phyloP scores from a whole-genome alignment of 2,329 filamentous ascomycete genomes.

The Pseudogymnoascus verrucosus region DNA sequence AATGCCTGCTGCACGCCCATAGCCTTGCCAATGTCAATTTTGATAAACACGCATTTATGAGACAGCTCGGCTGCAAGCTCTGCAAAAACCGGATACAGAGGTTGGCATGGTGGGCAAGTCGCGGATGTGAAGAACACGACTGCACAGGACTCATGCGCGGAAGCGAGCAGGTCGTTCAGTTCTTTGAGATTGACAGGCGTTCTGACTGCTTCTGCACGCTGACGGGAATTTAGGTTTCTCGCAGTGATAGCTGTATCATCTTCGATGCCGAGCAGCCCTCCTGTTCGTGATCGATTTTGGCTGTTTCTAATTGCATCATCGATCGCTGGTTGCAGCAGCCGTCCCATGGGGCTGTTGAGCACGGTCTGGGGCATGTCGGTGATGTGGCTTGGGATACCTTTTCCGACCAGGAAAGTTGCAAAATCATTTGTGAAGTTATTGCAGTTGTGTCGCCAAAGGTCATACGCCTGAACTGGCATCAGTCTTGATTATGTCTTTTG shows the following conservation, averaged over 20 bases:
- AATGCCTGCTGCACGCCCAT: conserved; percentile 58
- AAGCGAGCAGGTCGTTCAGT: conserved; percentile 51
- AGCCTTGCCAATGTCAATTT: conserved; percentile 68
- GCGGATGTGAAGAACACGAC: conserved; percentile 89
- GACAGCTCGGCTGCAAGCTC: conserved; percentile 67
- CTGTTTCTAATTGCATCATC: conserved; percentile 55
- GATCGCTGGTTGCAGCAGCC: conserved; percentile 75
- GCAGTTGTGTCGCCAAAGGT: conserved; percentile 86
- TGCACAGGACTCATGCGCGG: conserved; percentile 59
- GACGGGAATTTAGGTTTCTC: conserved; percentile 13
- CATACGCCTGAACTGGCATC: conserved; percentile 57
- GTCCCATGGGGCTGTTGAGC: conserved; percentile 76
- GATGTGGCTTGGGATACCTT: conserved; percentile 82
- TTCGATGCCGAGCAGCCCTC: conserved; percentile 25
- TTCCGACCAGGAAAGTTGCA: conserved; percentile 78
- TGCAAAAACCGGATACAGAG: conserved; percentile 74
- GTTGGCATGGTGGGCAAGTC: conserved; percentile 77
- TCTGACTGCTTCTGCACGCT: conserved; percentile 44
- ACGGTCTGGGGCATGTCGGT: conserved; percentile 77
- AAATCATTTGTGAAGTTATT: conserved; percentile 97
- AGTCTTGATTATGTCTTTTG: not conserved
- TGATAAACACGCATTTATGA: conserved; percentile 63
- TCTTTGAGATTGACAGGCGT: conserved; percentile 51
- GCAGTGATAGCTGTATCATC: conserved; percentile 10
- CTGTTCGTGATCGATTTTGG: conserved; percentile 44